These are phyloP conservation scores for Physaria fendleri DNA, from an alignment of 345 rosid species.

Conservation along the genomic window DNA sequence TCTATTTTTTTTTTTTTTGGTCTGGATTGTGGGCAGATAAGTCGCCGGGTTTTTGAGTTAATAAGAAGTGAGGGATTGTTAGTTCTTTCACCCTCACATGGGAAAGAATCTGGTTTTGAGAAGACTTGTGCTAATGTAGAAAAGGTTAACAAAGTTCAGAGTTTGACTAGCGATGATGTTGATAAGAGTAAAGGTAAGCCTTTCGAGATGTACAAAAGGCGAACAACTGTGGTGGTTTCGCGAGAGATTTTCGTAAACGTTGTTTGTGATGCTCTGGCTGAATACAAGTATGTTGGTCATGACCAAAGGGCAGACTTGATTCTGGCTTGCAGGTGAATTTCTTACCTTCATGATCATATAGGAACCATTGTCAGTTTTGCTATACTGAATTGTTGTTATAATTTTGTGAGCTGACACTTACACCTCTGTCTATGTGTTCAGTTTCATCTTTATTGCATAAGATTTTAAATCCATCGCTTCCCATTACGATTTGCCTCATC, in stretches of 20 bases:
- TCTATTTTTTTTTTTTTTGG: neutral
- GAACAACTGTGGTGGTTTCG: constrained; percentile 64
- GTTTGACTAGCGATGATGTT: constrained; percentile 24
- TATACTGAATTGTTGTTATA: neutral
- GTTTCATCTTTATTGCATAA: neutral
- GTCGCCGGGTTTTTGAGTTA: constrained; percentile 72
- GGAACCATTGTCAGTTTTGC: neutral
- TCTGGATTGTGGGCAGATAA: constrained; percentile 50
- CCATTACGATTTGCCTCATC: neutral
- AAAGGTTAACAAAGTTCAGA: constrained; percentile 19
- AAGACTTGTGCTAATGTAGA: constrained; percentile 26
- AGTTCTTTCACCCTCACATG: constrained; percentile 35
- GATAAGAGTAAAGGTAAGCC: constrained; percentile 44
- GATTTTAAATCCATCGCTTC: neutral
- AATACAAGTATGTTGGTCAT: constrained; percentile 90
- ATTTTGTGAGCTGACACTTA: neutral
- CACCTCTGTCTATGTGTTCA: neutral
- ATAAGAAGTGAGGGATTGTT: constrained; percentile 49
- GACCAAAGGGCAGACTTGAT: constrained; percentile 94
- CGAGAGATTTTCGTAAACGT: constrained; percentile 65
- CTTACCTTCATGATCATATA: constrained; percentile 2
- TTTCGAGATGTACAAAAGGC: constrained; percentile 80
- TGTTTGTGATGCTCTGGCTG: constrained; percentile 79
- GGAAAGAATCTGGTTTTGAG: constrained; percentile 32
- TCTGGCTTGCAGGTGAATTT: constrained; percentile 82